Percentiles rank a stretch among this genome's conserved stretches.
phyloP scores from a whole-genome alignment of 2,329 filamentous ascomycete species.

The Hymenotorrendiella dingleyae region DNA sequence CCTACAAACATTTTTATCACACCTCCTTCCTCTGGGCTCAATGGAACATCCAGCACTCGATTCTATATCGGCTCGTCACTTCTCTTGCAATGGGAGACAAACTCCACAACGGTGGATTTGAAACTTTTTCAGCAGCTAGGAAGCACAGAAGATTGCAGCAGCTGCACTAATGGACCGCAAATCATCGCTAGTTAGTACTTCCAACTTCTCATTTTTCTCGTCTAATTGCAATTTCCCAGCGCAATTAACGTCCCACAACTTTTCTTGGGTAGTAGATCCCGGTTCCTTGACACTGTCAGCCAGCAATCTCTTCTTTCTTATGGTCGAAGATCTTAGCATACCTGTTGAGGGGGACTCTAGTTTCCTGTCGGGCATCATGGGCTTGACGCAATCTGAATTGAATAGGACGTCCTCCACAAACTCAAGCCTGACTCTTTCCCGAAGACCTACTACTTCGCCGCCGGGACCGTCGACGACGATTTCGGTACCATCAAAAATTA shows the following conservation, averaged over 20 bases:
- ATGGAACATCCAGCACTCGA: not conserved
- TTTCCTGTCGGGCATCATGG: not conserved
- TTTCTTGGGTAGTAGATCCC: not conserved
- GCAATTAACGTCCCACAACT: not conserved
- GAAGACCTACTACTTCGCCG: not conserved
- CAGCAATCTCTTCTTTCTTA: slow-evolving; percentile 1
- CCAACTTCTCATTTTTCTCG: not conserved
- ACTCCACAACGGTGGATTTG: slow-evolving; percentile 1
- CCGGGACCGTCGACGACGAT: not conserved
- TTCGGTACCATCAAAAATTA: too few species aligned
- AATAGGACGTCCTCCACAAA: not conserved
- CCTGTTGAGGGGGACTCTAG: not conserved
- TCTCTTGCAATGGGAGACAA: slow-evolving; percentile 2
- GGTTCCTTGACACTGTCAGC: not conserved
- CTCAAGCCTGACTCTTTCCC: not conserved
- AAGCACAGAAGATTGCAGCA: not conserved
- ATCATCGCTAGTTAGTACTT: not conserved
- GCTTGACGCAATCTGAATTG: not conserved
- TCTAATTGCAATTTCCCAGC: not conserved
- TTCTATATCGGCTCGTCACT: not conserved
- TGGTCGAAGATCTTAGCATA: not conserved
- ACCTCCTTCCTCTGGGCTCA: not conserved
- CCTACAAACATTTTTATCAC: slow-evolving; percentile 1
- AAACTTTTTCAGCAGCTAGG: slow-evolving; percentile 2
- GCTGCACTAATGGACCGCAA: not conserved